Evolutionary conservation across 345 rosid genomes (phyloP).

Genomic region (Angophora floribunda): DNA sequence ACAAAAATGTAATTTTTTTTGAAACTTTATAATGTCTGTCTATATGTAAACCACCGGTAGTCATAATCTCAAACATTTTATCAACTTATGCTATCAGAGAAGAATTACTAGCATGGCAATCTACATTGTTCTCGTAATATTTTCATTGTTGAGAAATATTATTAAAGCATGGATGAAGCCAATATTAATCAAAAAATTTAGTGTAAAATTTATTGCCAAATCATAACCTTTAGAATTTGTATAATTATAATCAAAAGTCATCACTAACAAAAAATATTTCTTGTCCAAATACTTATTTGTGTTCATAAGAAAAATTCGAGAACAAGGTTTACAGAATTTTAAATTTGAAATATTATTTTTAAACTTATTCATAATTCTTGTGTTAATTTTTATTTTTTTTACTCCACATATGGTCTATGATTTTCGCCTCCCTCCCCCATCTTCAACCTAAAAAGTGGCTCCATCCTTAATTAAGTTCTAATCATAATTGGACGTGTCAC

Average conservation of each 20-base stretch:
- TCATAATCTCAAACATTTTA: neutral
- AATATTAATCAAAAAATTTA: no score
- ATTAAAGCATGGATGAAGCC: neutral
- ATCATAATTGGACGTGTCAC: no score
- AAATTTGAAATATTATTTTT: no score
- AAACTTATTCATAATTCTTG: no score
- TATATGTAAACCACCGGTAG: neutral
- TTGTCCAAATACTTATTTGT: neutral
- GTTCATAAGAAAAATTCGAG: neutral
- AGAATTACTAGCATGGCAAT: neutral
- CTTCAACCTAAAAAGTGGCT: no score
- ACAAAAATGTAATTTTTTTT: neutral
- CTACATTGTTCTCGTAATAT: neutral
- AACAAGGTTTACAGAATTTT: no score
- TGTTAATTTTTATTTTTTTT: no score
- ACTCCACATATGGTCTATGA: neutral
- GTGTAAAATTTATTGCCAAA: neutral
- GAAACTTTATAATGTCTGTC: neutral
- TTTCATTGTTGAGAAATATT: neutral
- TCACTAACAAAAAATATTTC: no score
- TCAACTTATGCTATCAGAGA: neutral
- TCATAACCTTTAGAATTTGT: neutral
- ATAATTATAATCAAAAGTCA: neutral
- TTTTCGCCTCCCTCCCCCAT: neutral
- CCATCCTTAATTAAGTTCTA: no score